Base-by-base conservation (phyloP, 257 asterid species). In the Gynochthodes officinalis region DNA sequence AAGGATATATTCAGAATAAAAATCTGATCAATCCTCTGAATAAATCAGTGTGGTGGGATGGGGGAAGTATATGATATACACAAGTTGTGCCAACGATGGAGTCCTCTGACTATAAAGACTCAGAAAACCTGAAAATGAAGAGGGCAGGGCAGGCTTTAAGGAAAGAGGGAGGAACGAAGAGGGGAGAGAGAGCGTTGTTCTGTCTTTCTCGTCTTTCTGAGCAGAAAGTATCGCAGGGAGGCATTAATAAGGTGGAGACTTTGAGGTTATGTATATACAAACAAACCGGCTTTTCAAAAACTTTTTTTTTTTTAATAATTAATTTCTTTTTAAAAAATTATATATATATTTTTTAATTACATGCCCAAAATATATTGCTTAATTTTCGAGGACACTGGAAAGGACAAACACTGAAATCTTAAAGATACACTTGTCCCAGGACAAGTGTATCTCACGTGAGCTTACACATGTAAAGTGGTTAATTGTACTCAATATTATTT, bases 191-290 rank as follows among this genome's bases (percentile, higher is more conserved):
- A 19, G 25, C 28, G 73, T 0, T 4, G n/a, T 5, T n/a, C n/a
- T n/a, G n/a, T n/a, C n/a, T n/a, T 25, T 23, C 39, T 39, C n/a
- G 55, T 55, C 64, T 42, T 25, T n/a, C 68, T 25, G 53, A 7
- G 64, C 33, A 50, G 68, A 75, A 10, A 37, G 50, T 64, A 70
- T 70, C 16, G 42, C 64, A 70, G 59, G 71, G 46, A 62, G 46
- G 59, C 35, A 59, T 25, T 43, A n/a, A n/a, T 35, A 65, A 46
- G 35, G 25, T 14, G 28, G 25, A 78, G 69, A 2, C n/a, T n/a
- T 25, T 21, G 68, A 16, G 58, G 57, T 2, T 11, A n/a, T n/a
- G 6, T 53, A 53, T 53, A 53, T 7, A 53, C 4, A 61, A 13
- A 49, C 9, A 32, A 30, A 32, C 44, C 27, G 46, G 72, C 68